Evolutionary conservation across 1,284 basidiomycete species (phyloP).

Genomic region (Athelia sp.): DNA sequence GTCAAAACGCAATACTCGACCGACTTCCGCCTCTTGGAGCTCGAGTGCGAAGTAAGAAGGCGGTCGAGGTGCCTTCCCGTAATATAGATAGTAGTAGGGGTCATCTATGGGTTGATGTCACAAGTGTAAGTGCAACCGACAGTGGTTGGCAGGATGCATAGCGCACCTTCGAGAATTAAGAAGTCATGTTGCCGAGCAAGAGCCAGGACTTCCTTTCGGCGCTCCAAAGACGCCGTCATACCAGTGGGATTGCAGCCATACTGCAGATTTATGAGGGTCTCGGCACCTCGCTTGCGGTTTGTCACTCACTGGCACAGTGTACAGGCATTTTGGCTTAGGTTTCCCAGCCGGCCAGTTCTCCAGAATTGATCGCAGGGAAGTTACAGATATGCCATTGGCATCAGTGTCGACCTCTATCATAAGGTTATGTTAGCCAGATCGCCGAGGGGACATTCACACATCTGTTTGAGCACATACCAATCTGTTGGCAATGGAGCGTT

Average conservation of each 20-base stretch:
- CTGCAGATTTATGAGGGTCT: constrained; percentile 28
- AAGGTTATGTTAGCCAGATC: constrained; percentile 6
- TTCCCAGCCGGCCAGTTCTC: constrained; percentile 74
- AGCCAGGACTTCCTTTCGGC: constrained; percentile 75
- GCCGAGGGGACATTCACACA: constrained; percentile 1
- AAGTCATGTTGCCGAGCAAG: constrained; percentile 76
- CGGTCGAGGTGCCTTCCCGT: constrained; percentile 54
- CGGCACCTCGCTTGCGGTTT: neutral
- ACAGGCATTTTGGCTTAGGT: constrained; percentile 77
- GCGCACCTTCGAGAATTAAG: constrained; percentile 76
- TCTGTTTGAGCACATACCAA: constrained; percentile 50
- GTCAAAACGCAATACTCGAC: constrained; percentile 84
- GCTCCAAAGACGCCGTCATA: constrained; percentile 65
- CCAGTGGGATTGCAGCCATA: constrained; percentile 86
- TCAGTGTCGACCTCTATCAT: constrained; percentile 79
- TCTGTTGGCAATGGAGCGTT: constrained; percentile 49
- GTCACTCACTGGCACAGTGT: constrained; percentile 69
- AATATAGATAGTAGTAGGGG: constrained; percentile 72
- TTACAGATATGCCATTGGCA: constrained; percentile 66
- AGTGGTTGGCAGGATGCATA: constrained; percentile 11
- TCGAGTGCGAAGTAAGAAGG: constrained; percentile 83
- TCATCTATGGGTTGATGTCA: constrained; percentile 46
- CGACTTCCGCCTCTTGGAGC: constrained; percentile 49
- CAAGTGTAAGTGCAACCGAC: neutral
- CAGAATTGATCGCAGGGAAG: constrained; percentile 61